These are phyloP conservation scores for Myriangium duriaei DNA, from an alignment of 2,329 filamentous ascomycete genomes.

Conservation along the genomic window DNA sequence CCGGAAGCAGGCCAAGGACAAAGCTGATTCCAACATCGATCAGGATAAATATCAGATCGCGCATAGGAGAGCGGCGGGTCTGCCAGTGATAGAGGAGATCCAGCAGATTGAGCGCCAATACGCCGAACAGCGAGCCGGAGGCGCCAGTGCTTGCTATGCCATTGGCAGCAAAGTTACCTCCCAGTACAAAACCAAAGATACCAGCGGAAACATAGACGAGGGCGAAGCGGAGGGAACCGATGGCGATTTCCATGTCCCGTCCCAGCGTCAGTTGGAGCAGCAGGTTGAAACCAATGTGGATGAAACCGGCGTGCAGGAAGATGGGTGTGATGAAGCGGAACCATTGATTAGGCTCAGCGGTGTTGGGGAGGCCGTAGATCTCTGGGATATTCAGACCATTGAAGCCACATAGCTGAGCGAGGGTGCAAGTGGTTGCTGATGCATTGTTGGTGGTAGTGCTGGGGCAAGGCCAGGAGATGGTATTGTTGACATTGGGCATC, in stretches of 20 bases:
- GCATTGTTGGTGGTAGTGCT: slow-evolving; percentile 52
- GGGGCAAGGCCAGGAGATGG: slow-evolving; percentile 64
- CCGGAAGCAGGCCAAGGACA: slow-evolving; percentile 79
- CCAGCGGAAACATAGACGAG: slow-evolving; percentile 83
- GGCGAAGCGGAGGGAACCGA: slow-evolving; percentile 77
- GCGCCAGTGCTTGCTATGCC: slow-evolving; percentile 73
- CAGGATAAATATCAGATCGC: slow-evolving; percentile 77
- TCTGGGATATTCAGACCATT: slow-evolving; percentile 57
- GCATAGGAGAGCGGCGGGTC: slow-evolving; percentile 60
- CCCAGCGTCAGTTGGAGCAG: slow-evolving; percentile 81
- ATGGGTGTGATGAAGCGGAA: slow-evolving; percentile 92
- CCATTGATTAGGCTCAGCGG: slow-evolving; percentile 76
- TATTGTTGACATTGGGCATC: slow-evolving; percentile 43
- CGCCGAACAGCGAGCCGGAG: slow-evolving; percentile 81
- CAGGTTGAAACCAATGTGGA: slow-evolving; percentile 94
- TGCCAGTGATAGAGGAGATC: slow-evolving; percentile 91
- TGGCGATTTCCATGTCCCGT: slow-evolving; percentile 81
- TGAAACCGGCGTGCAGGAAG: slow-evolving; percentile 84
- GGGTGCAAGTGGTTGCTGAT: slow-evolving; percentile 49
- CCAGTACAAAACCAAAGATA: slow-evolving; percentile 91
- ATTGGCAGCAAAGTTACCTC: slow-evolving; percentile 80
- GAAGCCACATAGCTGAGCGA: slow-evolving; percentile 77
- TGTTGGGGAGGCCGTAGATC: slow-evolving; percentile 36
- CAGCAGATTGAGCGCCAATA: slow-evolving; percentile 76
- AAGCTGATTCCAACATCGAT: slow-evolving; percentile 83